Base-by-base conservation (phyloP, 225 moss, liverwort and hornwort species). In the Pleurozium schreberi region DNA sequence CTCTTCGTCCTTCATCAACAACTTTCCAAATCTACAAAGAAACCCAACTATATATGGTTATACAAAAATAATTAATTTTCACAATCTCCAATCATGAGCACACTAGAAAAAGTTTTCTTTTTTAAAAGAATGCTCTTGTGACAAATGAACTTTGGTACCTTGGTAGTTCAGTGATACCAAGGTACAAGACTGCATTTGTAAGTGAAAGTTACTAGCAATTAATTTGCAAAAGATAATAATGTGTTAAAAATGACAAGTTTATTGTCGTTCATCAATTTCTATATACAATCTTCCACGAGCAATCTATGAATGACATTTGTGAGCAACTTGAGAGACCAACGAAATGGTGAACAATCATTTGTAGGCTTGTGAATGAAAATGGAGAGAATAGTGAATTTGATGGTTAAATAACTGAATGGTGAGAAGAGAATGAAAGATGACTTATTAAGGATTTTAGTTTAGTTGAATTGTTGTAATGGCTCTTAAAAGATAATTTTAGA, bases 1-100 rank as follows among this genome's bases (percentile, higher is more conserved):
- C 95, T 68, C 88, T 92, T 59, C 87, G 93, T 33, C 92, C 91
- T 87, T 95, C 91, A 92, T 96, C 95, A 18, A 87, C 93, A 69
- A 93, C 92, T 85, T 95, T 95, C 98, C 98, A 98, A 86, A 98
- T 96, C 98, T 80, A 47, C 6, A 33, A 65, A 21, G 33, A 49
- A 73, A 13, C 7, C 20, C 8, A 62, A 36, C 4, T 81, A 30
- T 14, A 18, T 13, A 42, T 21, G 6, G 30, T 26, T 59, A 59
- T 13, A 19, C 42, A 60, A 60, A 4, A 80, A 58, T 3, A 43
- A 60, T 42, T 60, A 61, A 21, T 43, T 12, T 59, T 60, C 6
- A 19, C 8, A 42, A 78, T 78, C 10, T n/a, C 3, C 6, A 57
- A n/a, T 57, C n/a, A 14, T 22, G 20, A 76, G 22, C 21, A 52